These are phyloP conservation scores for Cyclotella baltica DNA, from an alignment of 108 stramenopile species.

Conservation along the genomic window DNA sequence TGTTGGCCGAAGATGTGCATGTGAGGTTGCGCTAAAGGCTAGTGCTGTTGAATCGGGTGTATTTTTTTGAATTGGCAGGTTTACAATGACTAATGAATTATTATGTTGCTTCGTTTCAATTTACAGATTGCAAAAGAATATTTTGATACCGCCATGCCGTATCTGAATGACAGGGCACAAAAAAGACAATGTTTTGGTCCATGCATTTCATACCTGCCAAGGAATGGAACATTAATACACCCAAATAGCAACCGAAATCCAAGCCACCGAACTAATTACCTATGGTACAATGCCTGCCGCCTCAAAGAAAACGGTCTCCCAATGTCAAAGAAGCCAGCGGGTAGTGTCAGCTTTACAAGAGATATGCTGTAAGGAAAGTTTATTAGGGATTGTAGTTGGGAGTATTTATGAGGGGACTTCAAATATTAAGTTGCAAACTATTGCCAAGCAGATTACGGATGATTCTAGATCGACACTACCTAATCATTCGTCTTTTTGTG, in stretches of 20 bases:
- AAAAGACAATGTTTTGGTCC: neutral
- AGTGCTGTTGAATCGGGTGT: too few relatives aligned
- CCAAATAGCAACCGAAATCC: constrained; percentile 92
- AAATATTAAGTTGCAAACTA: constrained; percentile 86
- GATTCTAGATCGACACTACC: constrained; percentile 50
- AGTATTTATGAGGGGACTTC: constrained; percentile 93
- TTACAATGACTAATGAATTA: neutral
- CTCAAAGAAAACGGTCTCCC: constrained; percentile 86
- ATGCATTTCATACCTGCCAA: constrained; percentile 30
- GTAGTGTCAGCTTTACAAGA: constrained; percentile 94
- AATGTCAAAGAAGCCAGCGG: constrained; percentile 96
- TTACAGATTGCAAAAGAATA: constrained; percentile 90
- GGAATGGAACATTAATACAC: constrained; percentile 97
- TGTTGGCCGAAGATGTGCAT: too few relatives aligned
- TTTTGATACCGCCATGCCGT: constrained; percentile 89
- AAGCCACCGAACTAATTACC: constrained; percentile 91
- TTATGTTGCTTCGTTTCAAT: neutral
- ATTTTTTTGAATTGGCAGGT: neutral
- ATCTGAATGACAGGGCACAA: constrained; percentile 90
- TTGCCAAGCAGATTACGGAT: constrained; percentile 72
- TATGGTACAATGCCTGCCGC: constrained; percentile 95
- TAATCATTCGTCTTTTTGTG: too few relatives aligned
- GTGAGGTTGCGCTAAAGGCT: too few relatives aligned
- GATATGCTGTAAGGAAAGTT: constrained; percentile 93
- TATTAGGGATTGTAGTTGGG: constrained; percentile 96